Base-by-base conservation (phyloP, 139 green algal genomes). In the Coelastrella sp. region DNA sequence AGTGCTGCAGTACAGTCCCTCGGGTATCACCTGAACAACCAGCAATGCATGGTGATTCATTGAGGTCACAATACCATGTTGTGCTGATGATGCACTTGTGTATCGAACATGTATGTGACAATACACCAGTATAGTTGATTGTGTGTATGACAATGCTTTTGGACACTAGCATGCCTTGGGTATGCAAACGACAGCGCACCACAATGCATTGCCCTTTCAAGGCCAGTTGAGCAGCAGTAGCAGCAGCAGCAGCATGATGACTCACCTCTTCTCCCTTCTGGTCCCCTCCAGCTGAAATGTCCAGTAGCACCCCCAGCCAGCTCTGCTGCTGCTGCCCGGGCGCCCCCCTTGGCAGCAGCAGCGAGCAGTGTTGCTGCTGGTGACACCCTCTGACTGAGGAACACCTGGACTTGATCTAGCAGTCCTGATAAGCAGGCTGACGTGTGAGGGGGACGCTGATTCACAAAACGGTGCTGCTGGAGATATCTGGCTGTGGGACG, bases 401-500 rank as follows among this genome's bases (percentile, higher is more conserved):
- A 50, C 35, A 57, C 37, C 43, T 75, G 57, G 27, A 66, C 53
- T 27, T 85, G 62, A 40, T 73, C 9, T 30, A 60, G 8, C 6
- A 59, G 13, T 11, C 45, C 8, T 60, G 17, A 25, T 30, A 51
- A 13, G 45, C 30, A 57, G 78, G 64, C 53, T 78, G 74, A 45
- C 43, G n/a, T 38, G 60, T 2, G 41, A 23, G 45, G 13, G 34
- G 85, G 85, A 21, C 79, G 73, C 85, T 85, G 82, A 30, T 85
- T 51, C 57, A 87, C 60, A 34, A 94, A 94, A 40, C 87, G 85
- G 84, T 95, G 92, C 85, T 94, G 90, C 66, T 91, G 85, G 86
- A 98, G 88, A 62, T 93, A 90, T 23, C 88, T 80, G 0, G 95
- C 92, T 4, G 92, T 94, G 41, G 95, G 95, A 19, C 95, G 90